Evolutionary conservation across 805 yeast species (phyloP), one percentile per base, ranked within the genome.

Genomic region (Nakazawaea pomicola): DNA sequence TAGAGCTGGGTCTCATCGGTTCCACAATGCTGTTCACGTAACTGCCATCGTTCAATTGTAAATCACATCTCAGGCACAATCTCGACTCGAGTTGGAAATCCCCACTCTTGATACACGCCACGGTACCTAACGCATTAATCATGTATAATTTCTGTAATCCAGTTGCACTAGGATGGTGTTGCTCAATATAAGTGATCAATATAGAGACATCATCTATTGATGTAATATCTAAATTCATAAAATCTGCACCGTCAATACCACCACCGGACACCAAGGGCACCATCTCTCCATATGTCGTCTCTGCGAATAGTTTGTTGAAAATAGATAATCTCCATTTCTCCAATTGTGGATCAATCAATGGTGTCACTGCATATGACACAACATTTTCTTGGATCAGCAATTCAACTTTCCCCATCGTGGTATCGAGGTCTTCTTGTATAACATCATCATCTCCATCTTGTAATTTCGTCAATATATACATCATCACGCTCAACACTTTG

Each of bases 1-100:
- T 25, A n/a, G n/a, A n/a, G n/a, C n/a, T 7, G 2, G 33, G n/a
- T 19, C 41, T 38, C 19, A 23, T 29, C 10, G 35, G 31, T 14
- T 40, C 39, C 15, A 33, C 28, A 11, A 28, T 27, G 12, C n/a
- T 29, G 23, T 36, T 36, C 3, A 35, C 23, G 20, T 41, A 41
- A 4, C 33, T 36, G n/a, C 4, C 14, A 29, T 42, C 38, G 34
- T 36, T 36, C 25, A 42, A 17, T 33, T 37, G 45, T 24, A 46
- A 32, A 40, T 67, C 68, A 56, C 80, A 74, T 10, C 49, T 48
- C 7, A 40, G 40, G 48, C 81, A 74, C 15, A 56, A 57, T 3
- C 47, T 47, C 0, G 57, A 38, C 6, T 46, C 42, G 28, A 49
- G 52, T 43, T 70, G 59, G 41, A 47, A 68, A 43, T 70, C 70